Evolutionary conservation across 768 basidiomycete genomes (phyloP), one percentile per base, ranked within the genome.

Genomic region (Punctularia strigosozonata): DNA sequence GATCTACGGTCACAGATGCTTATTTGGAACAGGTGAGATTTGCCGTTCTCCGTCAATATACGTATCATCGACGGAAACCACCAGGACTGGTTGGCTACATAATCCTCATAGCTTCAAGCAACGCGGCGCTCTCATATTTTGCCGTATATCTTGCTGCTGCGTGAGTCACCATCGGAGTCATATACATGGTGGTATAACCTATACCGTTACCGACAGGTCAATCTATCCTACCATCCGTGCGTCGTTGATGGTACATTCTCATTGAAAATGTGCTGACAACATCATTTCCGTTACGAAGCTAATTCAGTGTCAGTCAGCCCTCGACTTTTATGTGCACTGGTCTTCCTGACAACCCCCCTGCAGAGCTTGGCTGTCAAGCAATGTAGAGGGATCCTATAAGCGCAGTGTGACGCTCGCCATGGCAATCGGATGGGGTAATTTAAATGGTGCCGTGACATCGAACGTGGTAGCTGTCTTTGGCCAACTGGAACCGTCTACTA

Each of bases 361-460:
- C 33, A 74, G 77, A 4, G 76, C 80, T 22, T 86, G 80, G 80
- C 70, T 80, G 14, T 75, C 76, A 14, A 69, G 76, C 38, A 84
- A 82, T 42, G 66, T 76, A 28, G 83, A 85, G 51, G 80, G 83
- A 1, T 66, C 77, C 3, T 84, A 81, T 52, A 84, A 84, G 54
- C 74, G 82, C 6, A 72, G 73, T 36, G 73, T 78, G 8, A 75
- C 75, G 2, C 63, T 85, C 3, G 80, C 71, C 2, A 74, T 82
- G 69, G 75, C 77, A 3, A 80, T 82, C 43, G 78, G 80, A 31
- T 72, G 58, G 54, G 79, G 77, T 6, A 82, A 80, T 50, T 59
- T 81, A 24, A 79, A 82, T 46, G 81, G 79, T 8, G 79, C 77
- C 12, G 69, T 82, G 8, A 66, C 73, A 6, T 69, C 75, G 17